A percentile compares a stretch with the other conserved stretches of the same genome.
These are phyloP conservation scores for Hyaloscypha bicolor DNA, from an alignment of 495 filamentous ascomycete genomes.

Conservation along the genomic window DNA sequence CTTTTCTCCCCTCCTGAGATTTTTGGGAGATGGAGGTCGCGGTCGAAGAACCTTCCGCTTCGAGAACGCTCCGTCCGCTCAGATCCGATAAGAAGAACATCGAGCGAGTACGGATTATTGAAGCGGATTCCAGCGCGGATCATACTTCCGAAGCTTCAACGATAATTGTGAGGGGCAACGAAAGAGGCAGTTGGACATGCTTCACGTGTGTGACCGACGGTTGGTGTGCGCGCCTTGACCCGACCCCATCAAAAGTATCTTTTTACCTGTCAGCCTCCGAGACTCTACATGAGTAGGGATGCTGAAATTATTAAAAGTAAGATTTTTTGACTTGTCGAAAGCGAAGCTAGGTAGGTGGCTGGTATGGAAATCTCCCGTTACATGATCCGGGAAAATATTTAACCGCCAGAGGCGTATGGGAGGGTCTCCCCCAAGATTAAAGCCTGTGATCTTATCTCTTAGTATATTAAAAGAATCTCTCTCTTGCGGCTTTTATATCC, in stretches of 20 bases:
- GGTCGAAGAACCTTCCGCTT: slow-evolving; percentile 14
- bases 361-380: too few relatives aligned
- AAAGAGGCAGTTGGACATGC: neutral
- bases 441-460: too few relatives aligned
- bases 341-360: too few relatives aligned
- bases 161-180: neutral
- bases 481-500: too few relatives aligned
- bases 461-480: too few relatives aligned
- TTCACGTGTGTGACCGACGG: neutral
- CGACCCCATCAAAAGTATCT: neutral
- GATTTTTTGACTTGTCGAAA: too few relatives aligned
- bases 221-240: neutral
- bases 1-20: neutral
- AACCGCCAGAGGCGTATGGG: too few relatives aligned
- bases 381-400: too few relatives aligned
- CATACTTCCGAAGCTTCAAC: neutral
- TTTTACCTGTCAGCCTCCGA: neutral
- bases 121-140: too few relatives aligned
- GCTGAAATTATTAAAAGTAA: too few relatives aligned
- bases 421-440: too few relatives aligned
- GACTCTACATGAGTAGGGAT: neutral
- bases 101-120: too few relatives aligned
- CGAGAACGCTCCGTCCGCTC: neutral
- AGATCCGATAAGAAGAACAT: neutral
- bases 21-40: neutral